phyloP scores from a whole-genome alignment of 495 filamentous ascomycete species.

The Penicillium manginii region DNA sequence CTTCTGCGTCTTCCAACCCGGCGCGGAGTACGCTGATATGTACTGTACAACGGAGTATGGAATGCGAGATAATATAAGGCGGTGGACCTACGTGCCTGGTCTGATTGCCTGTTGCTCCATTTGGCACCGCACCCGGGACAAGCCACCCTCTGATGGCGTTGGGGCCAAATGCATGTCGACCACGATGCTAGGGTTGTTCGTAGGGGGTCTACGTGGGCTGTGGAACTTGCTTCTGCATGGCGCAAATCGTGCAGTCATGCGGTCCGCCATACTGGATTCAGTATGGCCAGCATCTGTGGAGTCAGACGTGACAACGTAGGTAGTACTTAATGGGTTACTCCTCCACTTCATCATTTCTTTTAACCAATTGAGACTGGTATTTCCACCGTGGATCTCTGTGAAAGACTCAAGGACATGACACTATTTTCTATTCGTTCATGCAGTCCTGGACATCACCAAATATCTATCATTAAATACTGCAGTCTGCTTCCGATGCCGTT shows the following conservation, averaged over 20 bases:
- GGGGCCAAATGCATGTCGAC: not conserved
- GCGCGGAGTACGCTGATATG: too few species aligned
- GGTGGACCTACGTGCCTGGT: not conserved
- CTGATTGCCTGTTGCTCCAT: not conserved
- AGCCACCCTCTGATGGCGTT: not conserved
- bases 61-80: not conserved
- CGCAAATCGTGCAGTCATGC: not conserved
- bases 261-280: too few species aligned
- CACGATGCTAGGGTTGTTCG: not conserved
- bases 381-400: too few species aligned
- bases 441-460: not conserved
- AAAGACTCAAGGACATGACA: too few species aligned
- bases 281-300: too few species aligned
- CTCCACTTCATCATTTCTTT: too few species aligned
- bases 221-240: constrained; percentile 2
- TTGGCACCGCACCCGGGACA: not conserved
- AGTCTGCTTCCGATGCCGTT: not conserved
- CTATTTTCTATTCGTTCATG: too few species aligned
- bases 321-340: not conserved
- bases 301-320: too few species aligned
- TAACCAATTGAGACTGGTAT: too few species aligned
- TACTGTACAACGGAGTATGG: too few species aligned
- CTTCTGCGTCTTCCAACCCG: too few species aligned
- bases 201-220: constrained; percentile 3
- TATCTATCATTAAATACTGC: not conserved